These are phyloP conservation scores for Russula sp. DNA, from an alignment of 768 basidiomycete species.

Conservation along the genomic window DNA sequence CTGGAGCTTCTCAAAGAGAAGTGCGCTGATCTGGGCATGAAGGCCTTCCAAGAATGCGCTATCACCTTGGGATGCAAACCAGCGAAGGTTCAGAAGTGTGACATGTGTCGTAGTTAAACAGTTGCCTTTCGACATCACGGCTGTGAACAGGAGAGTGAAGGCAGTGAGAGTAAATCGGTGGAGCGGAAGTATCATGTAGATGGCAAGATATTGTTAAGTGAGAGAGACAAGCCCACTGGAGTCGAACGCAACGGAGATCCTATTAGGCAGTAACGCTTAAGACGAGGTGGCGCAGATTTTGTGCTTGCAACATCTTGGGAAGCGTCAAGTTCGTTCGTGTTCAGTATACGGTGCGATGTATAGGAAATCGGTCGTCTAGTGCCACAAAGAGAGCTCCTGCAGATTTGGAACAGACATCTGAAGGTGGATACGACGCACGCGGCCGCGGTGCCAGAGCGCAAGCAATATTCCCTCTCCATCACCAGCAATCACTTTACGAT, in stretches of 20 bases:
- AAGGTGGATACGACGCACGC: neutral
- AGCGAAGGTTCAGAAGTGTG: neutral
- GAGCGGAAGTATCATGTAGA: neutral
- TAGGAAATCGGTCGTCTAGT: neutral
- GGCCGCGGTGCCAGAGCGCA: neutral
- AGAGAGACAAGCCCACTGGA: neutral
- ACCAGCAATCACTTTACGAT: neutral
- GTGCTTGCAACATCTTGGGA: neutral
- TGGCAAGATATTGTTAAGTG: neutral
- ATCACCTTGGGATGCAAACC: neutral
- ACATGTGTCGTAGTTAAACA: neutral
- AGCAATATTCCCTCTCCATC: neutral
- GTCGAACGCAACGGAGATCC: neutral
- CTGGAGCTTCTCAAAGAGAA: neutral
- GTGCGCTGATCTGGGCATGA: neutral
- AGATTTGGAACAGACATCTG: neutral
- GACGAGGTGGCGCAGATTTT: neutral
- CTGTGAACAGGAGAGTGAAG: neutral
- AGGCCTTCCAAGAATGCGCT: neutral
- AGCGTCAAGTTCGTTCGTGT: neutral
- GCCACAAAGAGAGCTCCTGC: neutral
- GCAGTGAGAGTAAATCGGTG: neutral
- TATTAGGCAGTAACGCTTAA: neutral
- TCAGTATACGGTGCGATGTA: neutral
- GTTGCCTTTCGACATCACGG: neutral